Evolutionary conservation across 371 early-diverging fungal species (phyloP).

Genomic region (Circinella minor): DNA sequence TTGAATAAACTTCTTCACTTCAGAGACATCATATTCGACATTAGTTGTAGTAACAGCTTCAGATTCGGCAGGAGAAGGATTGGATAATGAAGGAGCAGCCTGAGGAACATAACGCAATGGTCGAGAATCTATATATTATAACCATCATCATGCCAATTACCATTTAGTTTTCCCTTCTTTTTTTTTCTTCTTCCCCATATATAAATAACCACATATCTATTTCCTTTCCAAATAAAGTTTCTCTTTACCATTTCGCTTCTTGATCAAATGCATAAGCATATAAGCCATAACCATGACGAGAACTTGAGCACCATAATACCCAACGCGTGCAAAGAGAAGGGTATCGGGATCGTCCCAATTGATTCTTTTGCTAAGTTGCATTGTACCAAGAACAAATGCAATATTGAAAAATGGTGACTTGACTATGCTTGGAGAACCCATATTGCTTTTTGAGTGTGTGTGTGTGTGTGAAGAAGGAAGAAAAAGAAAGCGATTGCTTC

Average conservation of each 20-base stretch:
- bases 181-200: too few relatives aligned
- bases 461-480: conserved; percentile 6
- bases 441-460: conserved; percentile 6
- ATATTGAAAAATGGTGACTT: conserved; percentile 62
- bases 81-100: conserved; percentile 50
- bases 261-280: conserved; percentile 59
- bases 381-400: conserved; percentile 69
- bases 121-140: conserved; percentile 56
- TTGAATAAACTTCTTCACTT: conserved; percentile 74
- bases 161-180: too few relatives aligned
- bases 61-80: conserved; percentile 26
- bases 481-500: background rate
- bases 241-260: conserved; percentile 66
- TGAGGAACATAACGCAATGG: conserved; percentile 66
- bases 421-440: conserved; percentile 54
- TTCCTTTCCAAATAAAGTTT: background rate
- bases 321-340: conserved; percentile 61
- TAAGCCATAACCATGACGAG: conserved; percentile 59
- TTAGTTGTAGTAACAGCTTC: conserved; percentile 73
- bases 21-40: conserved; percentile 82
- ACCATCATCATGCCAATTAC: background rate
- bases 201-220: background rate
- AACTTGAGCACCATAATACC: conserved; percentile 71
- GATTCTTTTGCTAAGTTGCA: conserved; percentile 74
- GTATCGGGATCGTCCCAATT: conserved; percentile 72